Base-by-base conservation (phyloP, 1,139 yeast genomes). In the Fermentozyma sake region DNA sequence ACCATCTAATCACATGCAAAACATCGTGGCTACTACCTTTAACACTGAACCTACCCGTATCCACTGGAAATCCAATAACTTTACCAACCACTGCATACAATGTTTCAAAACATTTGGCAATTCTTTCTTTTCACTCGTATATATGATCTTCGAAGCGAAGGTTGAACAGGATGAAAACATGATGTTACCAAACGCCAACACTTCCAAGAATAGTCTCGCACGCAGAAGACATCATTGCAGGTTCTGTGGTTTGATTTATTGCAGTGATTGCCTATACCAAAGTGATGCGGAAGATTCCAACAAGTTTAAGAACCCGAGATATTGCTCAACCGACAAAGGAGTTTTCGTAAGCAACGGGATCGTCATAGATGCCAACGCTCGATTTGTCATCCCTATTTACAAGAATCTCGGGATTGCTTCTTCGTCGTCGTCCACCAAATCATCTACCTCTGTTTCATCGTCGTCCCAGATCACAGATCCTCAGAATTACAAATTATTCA, bases 171-270 rank as follows among this genome's bases (percentile, higher is more conserved):
- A 18, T 8, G 24, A 16, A 7, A 22, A 7, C 16, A 14, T 10
- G 13, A 13, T 12, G 9, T n/a, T n/a, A n/a, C n/a, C n/a, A n/a
- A n/a, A 13, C 24, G 14, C 12, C 4, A 9, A 4, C 6, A 18
- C 12, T 12, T 5, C 12, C 6, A 18, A 4, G 7, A 18, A 3
- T 12, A 18, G 12, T 18, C 20, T 12, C 24, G 22, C 18, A 12
- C 46, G 46, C 19, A 41, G 68, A 26, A 45, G 68, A 26, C 72
- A 66, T 42, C 72, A 66, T 41, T 66, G 72, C 39, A 44, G 72
- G 13, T 65, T 64, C 36, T 66, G 72, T 40, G 72, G 72, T 3
- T 42, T 50, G 28, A 50, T 63, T 9, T 60, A 51, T 31, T 66
- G 72, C 40, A 46, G 48, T 14, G 53, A 49, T 27, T 66, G 72